Evolutionary conservation across 495 filamentous ascomycete genomes (phyloP).

Genomic region (Xylaria scruposa): DNA sequence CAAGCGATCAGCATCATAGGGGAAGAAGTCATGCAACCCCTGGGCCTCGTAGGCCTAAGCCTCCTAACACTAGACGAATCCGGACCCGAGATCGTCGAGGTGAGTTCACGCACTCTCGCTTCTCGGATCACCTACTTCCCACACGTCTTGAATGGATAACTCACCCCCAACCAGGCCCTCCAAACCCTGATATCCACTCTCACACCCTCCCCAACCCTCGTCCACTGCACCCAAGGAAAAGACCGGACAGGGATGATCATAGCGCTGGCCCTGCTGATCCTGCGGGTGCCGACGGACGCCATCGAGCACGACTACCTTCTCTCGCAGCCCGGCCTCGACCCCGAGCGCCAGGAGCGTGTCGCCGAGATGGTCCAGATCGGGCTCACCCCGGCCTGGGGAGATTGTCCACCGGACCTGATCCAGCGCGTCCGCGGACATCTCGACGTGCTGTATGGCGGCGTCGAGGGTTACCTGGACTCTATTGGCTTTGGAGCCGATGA

Average conservation of each 20-base stretch:
- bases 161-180: conserved; percentile 51
- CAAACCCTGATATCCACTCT: conserved; percentile 36
- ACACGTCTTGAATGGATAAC: neutral
- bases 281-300: conserved; percentile 59
- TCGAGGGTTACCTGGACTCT: conserved; percentile 63
- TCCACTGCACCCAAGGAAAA: conserved; percentile 91
- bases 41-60: conserved; percentile 70
- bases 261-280: conserved; percentile 66
- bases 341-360: conserved; percentile 67
- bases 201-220: conserved; percentile 62
- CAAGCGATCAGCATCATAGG: conserved; percentile 72
- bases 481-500: conserved; percentile 60
- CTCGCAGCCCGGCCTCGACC: conserved; percentile 61
- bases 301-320: conserved; percentile 70
- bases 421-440: conserved; percentile 57
- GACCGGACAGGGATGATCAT: conserved; percentile 80
- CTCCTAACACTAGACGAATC: conserved; percentile 70
- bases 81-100: conserved; percentile 64
- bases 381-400: conserved; percentile 70
- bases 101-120: conserved; percentile 23
- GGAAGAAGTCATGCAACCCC: conserved; percentile 69
- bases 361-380: conserved; percentile 73
- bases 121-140: neutral
- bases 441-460: conserved; percentile 62
- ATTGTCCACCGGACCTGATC: conserved; percentile 65